Percentiles rank a stretch among this genome's conserved stretches.
These are phyloP conservation scores for Cladosporium oxysporum DNA, from an alignment of 2,329 filamentous ascomycete genomes.

Conservation along the genomic window DNA sequence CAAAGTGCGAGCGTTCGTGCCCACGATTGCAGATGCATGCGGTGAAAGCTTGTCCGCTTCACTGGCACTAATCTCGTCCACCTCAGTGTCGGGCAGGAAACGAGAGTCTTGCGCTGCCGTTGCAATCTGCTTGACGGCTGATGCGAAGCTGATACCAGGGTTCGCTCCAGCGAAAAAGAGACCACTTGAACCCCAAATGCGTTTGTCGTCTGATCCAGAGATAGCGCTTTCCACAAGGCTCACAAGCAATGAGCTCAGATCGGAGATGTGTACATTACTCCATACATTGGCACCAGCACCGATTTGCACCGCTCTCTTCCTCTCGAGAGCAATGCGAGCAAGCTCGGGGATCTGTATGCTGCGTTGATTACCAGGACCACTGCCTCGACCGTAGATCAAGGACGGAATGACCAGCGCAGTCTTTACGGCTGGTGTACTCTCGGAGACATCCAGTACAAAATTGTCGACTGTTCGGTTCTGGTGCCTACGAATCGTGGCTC, in stretches of 20 bases:
- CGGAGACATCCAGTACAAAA: slow-evolving; percentile 58
- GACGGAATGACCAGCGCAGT: background rate
- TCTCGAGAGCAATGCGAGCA: background rate
- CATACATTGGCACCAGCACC: background rate
- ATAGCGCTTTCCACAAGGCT: background rate
- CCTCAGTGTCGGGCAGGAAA: background rate
- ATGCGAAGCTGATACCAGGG: background rate
- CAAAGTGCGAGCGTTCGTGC: slow-evolving; percentile 7
- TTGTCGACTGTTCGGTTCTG: slow-evolving; percentile 69
- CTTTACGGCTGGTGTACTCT: slow-evolving; percentile 52
- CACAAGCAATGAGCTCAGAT: background rate
- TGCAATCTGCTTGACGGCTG: background rate
- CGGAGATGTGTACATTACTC: background rate
- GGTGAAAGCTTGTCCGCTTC: slow-evolving; percentile 8
- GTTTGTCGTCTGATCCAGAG: background rate
- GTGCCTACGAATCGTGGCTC: slow-evolving; percentile 45
- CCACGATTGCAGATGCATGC: slow-evolving; percentile 9
- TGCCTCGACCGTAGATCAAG: background rate
- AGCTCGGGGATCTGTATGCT: background rate
- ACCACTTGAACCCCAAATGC: background rate
- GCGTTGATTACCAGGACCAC: background rate
- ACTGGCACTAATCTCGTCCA: slow-evolving; percentile 8
- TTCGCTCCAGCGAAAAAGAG: background rate
- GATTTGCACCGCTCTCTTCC: background rate
- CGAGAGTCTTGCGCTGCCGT: background rate